These are phyloP conservation scores for Fusarium denticulatum DNA, from an alignment of 2,329 filamentous ascomycete genomes.

Conservation along the genomic window DNA sequence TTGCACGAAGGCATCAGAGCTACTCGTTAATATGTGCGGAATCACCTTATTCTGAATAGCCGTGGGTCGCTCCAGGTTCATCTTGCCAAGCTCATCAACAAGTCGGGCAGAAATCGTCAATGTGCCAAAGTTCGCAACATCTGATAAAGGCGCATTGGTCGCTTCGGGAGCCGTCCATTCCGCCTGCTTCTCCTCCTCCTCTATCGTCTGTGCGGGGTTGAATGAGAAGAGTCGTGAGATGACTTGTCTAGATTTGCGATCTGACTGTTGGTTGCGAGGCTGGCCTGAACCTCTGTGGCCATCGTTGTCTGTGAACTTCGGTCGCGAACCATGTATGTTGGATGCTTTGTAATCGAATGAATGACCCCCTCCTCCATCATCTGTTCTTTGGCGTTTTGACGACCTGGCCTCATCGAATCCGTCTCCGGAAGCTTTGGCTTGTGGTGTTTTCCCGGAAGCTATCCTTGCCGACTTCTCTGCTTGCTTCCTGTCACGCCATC, in stretches of 20 bases:
- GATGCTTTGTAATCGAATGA: conserved; percentile 28
- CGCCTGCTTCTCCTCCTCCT: conserved; percentile 61
- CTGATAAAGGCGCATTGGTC: conserved; percentile 89
- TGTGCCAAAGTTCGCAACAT: conserved; percentile 86
- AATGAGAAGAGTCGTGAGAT: conserved; percentile 93
- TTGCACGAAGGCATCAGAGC: conserved; percentile 93
- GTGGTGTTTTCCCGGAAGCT: conserved; percentile 33
- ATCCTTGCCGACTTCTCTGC: conserved; percentile 58
- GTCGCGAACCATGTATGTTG: conserved; percentile 17
- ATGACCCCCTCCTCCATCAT: conserved; percentile 24
- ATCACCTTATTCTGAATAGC: conserved; percentile 94
- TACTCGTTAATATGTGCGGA: conserved; percentile 78
- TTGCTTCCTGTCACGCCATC: conserved; percentile 87
- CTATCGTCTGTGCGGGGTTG: conserved; percentile 79
- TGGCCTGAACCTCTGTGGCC: conserved; percentile 25
- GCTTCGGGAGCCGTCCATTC: conserved; percentile 71
- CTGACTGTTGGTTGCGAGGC: conserved; percentile 36
- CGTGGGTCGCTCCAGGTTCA: conserved; percentile 89
- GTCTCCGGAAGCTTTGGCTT: conserved; percentile 35
- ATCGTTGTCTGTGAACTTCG: conserved; percentile 23
- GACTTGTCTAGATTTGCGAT: conserved; percentile 62
- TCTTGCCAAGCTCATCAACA: conserved; percentile 85
- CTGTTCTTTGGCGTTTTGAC: conserved; percentile 57
- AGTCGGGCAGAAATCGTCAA: conserved; percentile 84
- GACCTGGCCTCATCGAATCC: conserved; percentile 48